Percentiles rank a stretch among this genome's conserved stretches.
Conservation (phyloP, 331 rosid species). For the Cydonia oblonga region DNA sequence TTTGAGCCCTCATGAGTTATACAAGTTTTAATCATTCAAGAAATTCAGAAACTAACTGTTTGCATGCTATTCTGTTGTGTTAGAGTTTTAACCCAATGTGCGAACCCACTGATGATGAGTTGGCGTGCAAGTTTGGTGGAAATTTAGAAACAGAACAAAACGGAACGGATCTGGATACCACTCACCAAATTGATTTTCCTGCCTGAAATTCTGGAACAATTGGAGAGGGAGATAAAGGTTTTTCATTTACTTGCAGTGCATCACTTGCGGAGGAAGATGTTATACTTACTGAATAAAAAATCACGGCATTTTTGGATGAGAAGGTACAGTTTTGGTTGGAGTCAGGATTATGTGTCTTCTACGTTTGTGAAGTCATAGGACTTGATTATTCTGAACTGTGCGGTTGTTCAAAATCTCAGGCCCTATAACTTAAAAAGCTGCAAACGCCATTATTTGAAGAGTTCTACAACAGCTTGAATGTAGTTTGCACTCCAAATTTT, state of each 20-base stretch:
- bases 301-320: conserved; percentile 82
- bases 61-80: not conserved
- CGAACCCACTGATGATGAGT: conserved; percentile 81
- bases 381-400: conserved; percentile 9
- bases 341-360: not conserved
- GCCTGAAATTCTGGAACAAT: conserved; percentile 26
- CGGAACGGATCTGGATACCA: conserved; percentile 19
- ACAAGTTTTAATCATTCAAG: conserved; percentile 3
- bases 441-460: conserved; percentile 93
- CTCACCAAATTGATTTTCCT: conserved; percentile 29
- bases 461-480: conserved; percentile 75
- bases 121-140: conserved; percentile 52
- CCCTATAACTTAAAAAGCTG: conserved; percentile 85
- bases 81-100: conserved; percentile 92
- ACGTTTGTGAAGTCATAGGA: not conserved
- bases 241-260: conserved; percentile 60
- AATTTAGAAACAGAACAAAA: conserved; percentile 39
- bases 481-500: conserved; percentile 53
- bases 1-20: not conserved
- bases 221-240: conserved; percentile 34
- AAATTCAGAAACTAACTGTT: conserved; percentile 8
- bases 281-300: conserved; percentile 87
- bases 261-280: conserved; percentile 84
- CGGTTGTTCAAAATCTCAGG: conserved; percentile 35
- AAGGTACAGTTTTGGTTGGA: conserved; percentile 47